Conservation (phyloP, 2,329 filamentous ascomycete genomes). For the Leptodontidium sp. region DNA sequence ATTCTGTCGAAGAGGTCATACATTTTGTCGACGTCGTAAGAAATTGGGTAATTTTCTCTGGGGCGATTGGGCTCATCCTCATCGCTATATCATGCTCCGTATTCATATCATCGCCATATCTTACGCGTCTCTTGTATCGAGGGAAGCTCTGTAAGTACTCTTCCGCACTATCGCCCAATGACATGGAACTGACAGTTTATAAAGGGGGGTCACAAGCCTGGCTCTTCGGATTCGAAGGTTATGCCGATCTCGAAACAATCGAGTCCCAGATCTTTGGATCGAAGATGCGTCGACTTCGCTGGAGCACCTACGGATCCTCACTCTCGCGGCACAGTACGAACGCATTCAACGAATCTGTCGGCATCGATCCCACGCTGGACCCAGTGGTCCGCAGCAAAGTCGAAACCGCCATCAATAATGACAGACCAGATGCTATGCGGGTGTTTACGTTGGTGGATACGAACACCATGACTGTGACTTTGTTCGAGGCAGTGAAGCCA, state of each 20-base stretch:
- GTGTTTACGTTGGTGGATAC: neutral
- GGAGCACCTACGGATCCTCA: conserved; percentile 36
- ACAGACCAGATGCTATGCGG: neutral
- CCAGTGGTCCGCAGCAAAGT: conserved; percentile 36
- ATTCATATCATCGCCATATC: neutral
- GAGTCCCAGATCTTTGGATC: neutral
- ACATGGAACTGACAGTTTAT: neutral
- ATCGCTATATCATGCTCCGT: neutral
- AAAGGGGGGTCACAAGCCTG: neutral
- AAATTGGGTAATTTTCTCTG: no score
- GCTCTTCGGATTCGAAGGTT: neutral
- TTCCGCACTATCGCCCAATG: neutral
- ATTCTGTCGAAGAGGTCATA: no score
- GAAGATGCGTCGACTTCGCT: neutral
- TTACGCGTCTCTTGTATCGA: neutral
- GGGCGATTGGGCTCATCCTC: no score
- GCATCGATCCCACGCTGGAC: conserved; percentile 44
- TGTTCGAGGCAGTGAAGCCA: neutral
- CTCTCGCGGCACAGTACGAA: conserved; percentile 31
- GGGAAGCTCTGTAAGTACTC: neutral
- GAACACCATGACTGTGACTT: neutral
- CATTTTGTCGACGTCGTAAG: no score
- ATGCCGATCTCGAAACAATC: neutral
- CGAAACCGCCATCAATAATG: neutral
- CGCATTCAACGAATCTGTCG: conserved; percentile 28